Evolutionary conservation across 495 filamentous ascomycete species (phyloP), one percentile per base, ranked within the genome.

Genomic region (Talaromyces stipitatus): DNA sequence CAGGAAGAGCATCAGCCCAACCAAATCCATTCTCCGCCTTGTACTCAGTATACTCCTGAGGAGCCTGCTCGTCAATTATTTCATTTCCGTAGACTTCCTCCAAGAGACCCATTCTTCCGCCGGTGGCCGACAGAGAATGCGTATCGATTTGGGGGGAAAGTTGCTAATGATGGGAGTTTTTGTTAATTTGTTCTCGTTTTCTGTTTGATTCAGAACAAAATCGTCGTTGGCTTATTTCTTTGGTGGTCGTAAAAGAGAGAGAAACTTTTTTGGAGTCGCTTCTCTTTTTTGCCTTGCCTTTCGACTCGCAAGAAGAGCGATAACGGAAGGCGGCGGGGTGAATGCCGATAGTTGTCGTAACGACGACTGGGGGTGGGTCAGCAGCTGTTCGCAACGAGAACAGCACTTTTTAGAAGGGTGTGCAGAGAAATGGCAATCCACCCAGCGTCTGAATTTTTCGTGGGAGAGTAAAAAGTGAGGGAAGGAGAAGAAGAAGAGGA

Each of bases 1-100:
- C 84, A 58, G 94, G 94, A 62, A 99, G 80, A 67, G 92, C 85
- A 62, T 91, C 88, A 54, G 94, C 94, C 94, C 94, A 99, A 69
- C 95, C 96, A 72, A 74, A 77, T 62, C 80, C 80, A 68, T 96
- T 90, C 71, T 94, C 89, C 33, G 90, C 85, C 70, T 96, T 86
- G 73, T 97, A 97, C 62, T 89, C 81, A 78, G 90, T 97, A 69
- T 87, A 82, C 58, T 76, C 79, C 51, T 75, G 68, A 47, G 80
- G 70, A 64, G 79, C 66, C 66, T 86, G 82, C 60, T 79, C 78
- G 62, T 85, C 76, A 62, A 78, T 80, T 72, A 84, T 69, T 70
- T 78, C 69, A 69, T 78, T 75, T 75, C 80, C 79, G 76, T 85
- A 83, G 69, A 81, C 74, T 71, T 86, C 78, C 70, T 85, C 82